These are phyloP conservation scores for Tylopilus felleus DNA, from an alignment of 768 basidiomycete species.

Conservation along the genomic window DNA sequence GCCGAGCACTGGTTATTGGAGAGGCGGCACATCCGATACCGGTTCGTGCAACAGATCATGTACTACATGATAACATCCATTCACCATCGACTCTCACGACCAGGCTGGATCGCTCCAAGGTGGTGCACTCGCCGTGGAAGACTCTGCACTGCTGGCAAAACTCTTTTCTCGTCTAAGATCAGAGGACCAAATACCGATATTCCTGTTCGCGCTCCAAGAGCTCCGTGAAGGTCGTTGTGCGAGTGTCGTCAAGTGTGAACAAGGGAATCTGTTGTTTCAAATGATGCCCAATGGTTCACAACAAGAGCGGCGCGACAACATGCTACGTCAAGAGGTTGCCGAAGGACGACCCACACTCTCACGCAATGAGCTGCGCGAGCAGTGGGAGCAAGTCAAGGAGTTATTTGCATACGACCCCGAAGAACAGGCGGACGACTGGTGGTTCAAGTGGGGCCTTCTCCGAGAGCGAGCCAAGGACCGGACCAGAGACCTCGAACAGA, in stretches of 20 bases:
- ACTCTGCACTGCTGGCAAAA: slow-evolving; percentile 55
- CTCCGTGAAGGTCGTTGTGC: slow-evolving; percentile 50
- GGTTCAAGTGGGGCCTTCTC: slow-evolving; percentile 54
- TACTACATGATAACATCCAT: neutral
- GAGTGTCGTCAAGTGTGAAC: slow-evolving; percentile 45
- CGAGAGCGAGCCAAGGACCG: slow-evolving; percentile 35
- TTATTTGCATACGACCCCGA: slow-evolving; percentile 50
- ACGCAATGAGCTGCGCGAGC: slow-evolving; percentile 14
- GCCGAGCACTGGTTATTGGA: slow-evolving; percentile 51
- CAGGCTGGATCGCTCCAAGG: slow-evolving; percentile 56
- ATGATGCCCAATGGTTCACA: slow-evolving; percentile 41
- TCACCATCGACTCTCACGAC: neutral
- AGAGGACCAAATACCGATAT: slow-evolving; percentile 45
- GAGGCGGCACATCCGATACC: slow-evolving; percentile 59
- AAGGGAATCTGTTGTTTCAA: slow-evolving; percentile 43
- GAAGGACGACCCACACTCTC: slow-evolving; percentile 46
- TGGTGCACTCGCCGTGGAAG: slow-evolving; percentile 54
- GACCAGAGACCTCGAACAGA: slow-evolving; percentile 14
- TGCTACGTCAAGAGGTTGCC: slow-evolving; percentile 37
- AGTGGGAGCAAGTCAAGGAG: slow-evolving; percentile 53
- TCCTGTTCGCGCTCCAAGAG: slow-evolving; percentile 57
- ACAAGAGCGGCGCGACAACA: slow-evolving; percentile 44
- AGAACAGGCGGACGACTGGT: slow-evolving; percentile 63
- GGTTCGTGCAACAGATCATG: slow-evolving; percentile 32
- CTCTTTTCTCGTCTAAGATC: slow-evolving; percentile 53